Evolutionary conservation across 495 filamentous ascomycete species (phyloP), one percentile per base, ranked within the genome.

Genomic region (Tuber melanosporum): DNA sequence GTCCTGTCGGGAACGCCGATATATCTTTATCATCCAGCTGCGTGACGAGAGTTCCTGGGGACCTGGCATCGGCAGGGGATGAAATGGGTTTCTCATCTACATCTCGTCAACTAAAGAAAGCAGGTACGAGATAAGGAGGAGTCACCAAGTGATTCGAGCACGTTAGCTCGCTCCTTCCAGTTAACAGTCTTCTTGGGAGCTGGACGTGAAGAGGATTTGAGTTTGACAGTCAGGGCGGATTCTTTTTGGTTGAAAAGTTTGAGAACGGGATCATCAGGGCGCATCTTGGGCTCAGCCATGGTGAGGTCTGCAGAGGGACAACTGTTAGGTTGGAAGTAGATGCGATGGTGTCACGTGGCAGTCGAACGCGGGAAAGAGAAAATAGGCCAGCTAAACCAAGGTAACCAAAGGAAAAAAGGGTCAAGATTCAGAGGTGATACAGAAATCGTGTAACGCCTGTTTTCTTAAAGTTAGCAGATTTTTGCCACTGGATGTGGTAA

Each of bases 1-100:
- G 89, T 70, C 91, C 91, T 57, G 89, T 93, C 17, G 91, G 85
- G 84, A 97, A 95, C 1, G 90, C 90, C 22, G 91, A 87, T 75
- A 90, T 88, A 22, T 90, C 87, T 75, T 87, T 88, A 66, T 91
- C 88, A 78, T 94, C 91, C 62, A 95, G 87, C 62, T 90, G 90
- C 77, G 93, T 96, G 22, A 96, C 88, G 19, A 93, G 83, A 9
- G 89, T 86, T 32, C 85, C 84, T 26, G 87, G 86, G 2, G 87
- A 86, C n/a, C 80, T 79, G 43, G 83, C 77, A n/a, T 84, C 82
- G 10, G 84, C 84, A 3, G 88, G 87, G 0, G 89, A 88, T 45
- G n/a, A n/a, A 17, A 66, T 8, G 12, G n/a, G 57, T 17, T 66
- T 81, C 73, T 71, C 45, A 70, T 79, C 45, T 44, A 15, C 45